These are phyloP conservation scores for Collybia mongolica DNA, from an alignment of 768 basidiomycete genomes.

Conservation along the genomic window DNA sequence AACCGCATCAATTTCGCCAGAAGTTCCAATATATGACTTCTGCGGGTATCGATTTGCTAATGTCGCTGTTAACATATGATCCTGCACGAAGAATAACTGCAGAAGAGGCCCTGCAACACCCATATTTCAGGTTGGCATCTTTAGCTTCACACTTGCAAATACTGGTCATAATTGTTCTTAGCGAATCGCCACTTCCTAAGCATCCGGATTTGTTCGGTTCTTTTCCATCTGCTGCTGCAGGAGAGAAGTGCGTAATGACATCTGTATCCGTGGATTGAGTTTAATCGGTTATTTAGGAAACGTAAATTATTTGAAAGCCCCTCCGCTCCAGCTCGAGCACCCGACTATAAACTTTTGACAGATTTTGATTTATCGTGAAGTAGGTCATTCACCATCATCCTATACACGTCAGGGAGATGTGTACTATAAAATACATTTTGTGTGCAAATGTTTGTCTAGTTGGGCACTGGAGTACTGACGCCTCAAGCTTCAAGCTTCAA, in stretches of 20 bases:
- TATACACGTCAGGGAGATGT: neutral
- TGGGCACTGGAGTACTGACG: too few species aligned
- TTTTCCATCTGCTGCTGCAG: conserved; percentile 94
- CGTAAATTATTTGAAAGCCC: conserved; percentile 79
- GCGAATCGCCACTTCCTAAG: conserved; percentile 93
- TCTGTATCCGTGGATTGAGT: conserved; percentile 3
- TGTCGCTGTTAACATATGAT: conserved; percentile 84
- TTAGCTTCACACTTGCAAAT: too few species aligned
- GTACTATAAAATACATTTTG: neutral
- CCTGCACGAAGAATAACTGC: conserved; percentile 85
- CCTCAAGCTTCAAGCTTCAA: too few species aligned
- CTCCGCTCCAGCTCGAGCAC: conserved; percentile 72
- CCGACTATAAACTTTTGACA: conserved; percentile 62
- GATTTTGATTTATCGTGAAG: conserved; percentile 54
- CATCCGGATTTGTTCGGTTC: conserved; percentile 95
- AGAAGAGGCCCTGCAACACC: conserved; percentile 86
- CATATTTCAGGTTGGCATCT: conserved; percentile 78
- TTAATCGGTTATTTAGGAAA: conserved; percentile 43
- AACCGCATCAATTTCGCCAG: conserved; percentile 74
- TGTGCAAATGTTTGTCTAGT: neutral
- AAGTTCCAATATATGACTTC: conserved; percentile 84
- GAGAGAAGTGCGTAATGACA: conserved; percentile 72
- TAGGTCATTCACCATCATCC: neutral
- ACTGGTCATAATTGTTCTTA: conserved; percentile 24
- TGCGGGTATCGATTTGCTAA: conserved; percentile 82